Conservation (phyloP, 257 asterid genomes). For the Nicotiana noctiflora region DNA sequence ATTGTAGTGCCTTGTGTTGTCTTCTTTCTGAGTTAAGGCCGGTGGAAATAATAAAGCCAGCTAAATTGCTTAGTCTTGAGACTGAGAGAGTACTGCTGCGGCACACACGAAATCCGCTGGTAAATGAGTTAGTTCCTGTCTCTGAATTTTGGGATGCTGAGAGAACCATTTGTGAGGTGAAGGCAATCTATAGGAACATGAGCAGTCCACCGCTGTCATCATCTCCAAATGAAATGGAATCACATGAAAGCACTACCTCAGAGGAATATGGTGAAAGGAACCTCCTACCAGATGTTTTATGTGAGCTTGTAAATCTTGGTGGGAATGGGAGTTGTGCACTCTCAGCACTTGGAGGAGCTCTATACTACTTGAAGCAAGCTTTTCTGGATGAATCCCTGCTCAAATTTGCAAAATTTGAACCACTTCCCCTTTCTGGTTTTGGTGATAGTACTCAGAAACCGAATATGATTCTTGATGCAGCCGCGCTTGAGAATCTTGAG, state of each 20-base stretch:
- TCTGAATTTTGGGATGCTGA: slow-evolving; percentile 96
- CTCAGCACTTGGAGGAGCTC: slow-evolving; percentile 89
- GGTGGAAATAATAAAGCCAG: slow-evolving; percentile 86
- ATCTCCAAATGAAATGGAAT: slow-evolving; percentile 23
- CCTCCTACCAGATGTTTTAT: slow-evolving; percentile 56
- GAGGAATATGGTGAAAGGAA: slow-evolving; percentile 26
- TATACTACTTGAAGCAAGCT: slow-evolving; percentile 86
- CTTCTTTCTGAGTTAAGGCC: slow-evolving; percentile 90
- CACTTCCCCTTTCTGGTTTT: slow-evolving; percentile 74
- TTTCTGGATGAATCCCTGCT: slow-evolving; percentile 79
- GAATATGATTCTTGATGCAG: slow-evolving; percentile 88
- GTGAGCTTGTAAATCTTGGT: slow-evolving; percentile 57
- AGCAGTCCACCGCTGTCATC: slow-evolving; percentile 28
- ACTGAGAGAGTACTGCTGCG: slow-evolving; percentile 71
- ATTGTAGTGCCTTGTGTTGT: slow-evolving; percentile 77
- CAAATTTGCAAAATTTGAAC: slow-evolving; percentile 80
- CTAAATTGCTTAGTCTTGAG: slow-evolving; percentile 75
- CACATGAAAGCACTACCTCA: slow-evolving; percentile 24
- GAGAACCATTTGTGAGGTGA: slow-evolving; percentile 65
- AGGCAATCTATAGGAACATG: slow-evolving; percentile 36
- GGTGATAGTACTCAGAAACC: slow-evolving; percentile 55
- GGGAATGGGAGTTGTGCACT: slow-evolving; percentile 82
- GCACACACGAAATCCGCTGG: slow-evolving; percentile 76
- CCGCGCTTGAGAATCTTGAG: slow-evolving; percentile 95
- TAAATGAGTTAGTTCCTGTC: slow-evolving; percentile 76